These are phyloP conservation scores for Amanita polypyramis DNA, from an alignment of 768 basidiomycete genomes.

Conservation along the genomic window DNA sequence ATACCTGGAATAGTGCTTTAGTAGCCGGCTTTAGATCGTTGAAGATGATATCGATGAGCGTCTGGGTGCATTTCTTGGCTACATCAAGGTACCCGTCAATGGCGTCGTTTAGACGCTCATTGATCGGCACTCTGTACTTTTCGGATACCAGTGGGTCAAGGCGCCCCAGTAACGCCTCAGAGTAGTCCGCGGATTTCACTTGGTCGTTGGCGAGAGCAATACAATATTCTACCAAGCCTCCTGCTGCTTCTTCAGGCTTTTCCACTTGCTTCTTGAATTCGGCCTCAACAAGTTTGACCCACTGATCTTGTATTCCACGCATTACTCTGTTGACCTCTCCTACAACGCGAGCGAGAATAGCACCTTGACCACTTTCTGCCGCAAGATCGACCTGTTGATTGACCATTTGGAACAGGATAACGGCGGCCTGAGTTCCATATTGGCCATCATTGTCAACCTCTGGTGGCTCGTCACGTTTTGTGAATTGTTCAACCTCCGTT, in stretches of 20 bases:
- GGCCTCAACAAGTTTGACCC: slow-evolving; percentile 71
- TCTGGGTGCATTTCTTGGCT: slow-evolving; percentile 93
- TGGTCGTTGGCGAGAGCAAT: slow-evolving; percentile 98
- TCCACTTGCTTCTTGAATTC: slow-evolving; percentile 85
- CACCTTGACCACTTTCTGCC: slow-evolving; percentile 90
- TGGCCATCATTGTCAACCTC: slow-evolving; percentile 83
- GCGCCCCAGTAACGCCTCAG: slow-evolving; percentile 75
- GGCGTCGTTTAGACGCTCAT: slow-evolving; percentile 84
- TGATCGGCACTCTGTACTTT: slow-evolving; percentile 79
- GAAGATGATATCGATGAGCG: slow-evolving; percentile 89
- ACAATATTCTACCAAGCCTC: slow-evolving; percentile 90
- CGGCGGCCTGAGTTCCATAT: slow-evolving; percentile 85
- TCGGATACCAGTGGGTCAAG: slow-evolving; percentile 88
- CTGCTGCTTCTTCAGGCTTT: slow-evolving; percentile 78
- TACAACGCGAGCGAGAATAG: slow-evolving; percentile 85
- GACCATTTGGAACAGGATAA: slow-evolving; percentile 97
- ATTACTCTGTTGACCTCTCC: slow-evolving; percentile 84
- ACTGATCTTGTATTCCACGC: slow-evolving; percentile 79
- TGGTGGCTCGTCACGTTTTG: slow-evolving; percentile 71
- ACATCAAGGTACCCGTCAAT: slow-evolving; percentile 98
- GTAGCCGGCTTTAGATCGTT: slow-evolving; percentile 87
- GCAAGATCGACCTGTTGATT: slow-evolving; percentile 95
- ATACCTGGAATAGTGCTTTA: slow-evolving; percentile 69
- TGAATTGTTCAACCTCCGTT: slow-evolving; percentile 80
- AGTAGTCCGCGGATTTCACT: slow-evolving; percentile 90